These are phyloP conservation scores for Wickerhamiella lipophila DNA, from an alignment of 805 yeast genomes.

Conservation along the genomic window DNA sequence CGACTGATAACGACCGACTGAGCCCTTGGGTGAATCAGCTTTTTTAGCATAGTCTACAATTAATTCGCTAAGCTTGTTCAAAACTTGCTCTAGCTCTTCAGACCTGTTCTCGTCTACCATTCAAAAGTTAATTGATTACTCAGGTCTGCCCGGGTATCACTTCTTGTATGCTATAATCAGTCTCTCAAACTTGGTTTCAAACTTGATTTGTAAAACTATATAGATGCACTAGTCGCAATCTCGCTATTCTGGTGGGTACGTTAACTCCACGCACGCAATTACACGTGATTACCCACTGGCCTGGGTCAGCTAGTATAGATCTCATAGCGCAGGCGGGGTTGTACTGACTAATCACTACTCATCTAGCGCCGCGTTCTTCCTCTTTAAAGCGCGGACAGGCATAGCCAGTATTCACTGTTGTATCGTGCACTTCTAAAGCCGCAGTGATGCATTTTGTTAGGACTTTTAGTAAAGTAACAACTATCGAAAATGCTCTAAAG, in stretches of 20 bases:
- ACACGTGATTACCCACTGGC: no score
- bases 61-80: constrained; percentile 39
- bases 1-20: constrained; percentile 34
- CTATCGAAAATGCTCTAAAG: constrained; percentile 18
- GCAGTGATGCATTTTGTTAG: background rate
- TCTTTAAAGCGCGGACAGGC: no score
- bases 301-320: no score
- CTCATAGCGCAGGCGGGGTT: no score
- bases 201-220: background rate
- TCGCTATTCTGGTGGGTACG: background rate
- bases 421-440: no score
- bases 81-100: constrained; percentile 42
- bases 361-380: no score
- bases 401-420: no score
- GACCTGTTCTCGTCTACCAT: constrained; percentile 38
- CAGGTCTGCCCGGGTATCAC: background rate
- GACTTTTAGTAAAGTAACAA: constrained; percentile 16
- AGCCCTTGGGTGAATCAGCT: constrained; percentile 34
- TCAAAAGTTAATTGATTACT: background rate
- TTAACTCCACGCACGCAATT: background rate
- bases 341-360: no score
- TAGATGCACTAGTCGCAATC: background rate
- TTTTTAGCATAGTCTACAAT: constrained; percentile 43
- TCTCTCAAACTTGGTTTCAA: no score
- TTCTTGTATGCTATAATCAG: no score